Evolutionary conservation across 352 stramenopile species (phyloP), one percentile per base, ranked within the genome.

Genomic region (Phytopythium montanum): DNA sequence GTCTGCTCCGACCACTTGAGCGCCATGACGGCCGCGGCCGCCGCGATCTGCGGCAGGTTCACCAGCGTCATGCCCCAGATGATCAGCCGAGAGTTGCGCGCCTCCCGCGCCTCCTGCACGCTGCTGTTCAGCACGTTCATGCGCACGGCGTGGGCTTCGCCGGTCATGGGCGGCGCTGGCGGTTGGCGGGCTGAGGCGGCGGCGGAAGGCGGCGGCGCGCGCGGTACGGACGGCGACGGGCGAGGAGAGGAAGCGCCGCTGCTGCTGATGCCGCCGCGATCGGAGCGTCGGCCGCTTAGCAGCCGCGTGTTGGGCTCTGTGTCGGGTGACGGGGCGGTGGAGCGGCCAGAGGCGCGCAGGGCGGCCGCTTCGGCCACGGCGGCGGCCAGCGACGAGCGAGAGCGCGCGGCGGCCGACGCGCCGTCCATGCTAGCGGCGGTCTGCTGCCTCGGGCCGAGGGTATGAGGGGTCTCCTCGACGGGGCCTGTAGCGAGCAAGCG

Each of bases 51-150:
- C 44, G 85, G 85, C 28, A 89, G 60, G 64, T 90, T 92, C 23
- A 92, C 76, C 59, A 92, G 53, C 60, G 83, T 89, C 41, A 91
- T 75, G 25, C 85, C 73, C 69, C 75, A 82, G 74, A 94, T 89
- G 62, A 93, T 89, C 25, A 94, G 64, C 13, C 82, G 75, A 36
- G 79, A 90, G 64, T 88, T 94, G 51, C 82, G 81, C 41, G 83
- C 85, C 14, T 94, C 81, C 18, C 81, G 83, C 3, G 83, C 85
- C 49, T 92, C 85, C 42, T 90, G 79, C 3, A 94, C 81, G 60
- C 76, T 89, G 65, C 76, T 91, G 66, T 91, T 92, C 51, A 94
- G 77, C 56, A 94, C 83, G 62, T 92, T 94, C 48, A 92, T 70
- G 12, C 85, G 81, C 56, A 94, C 85, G 28, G 81, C 83, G 56